Base-by-base conservation (phyloP, 148 eudicot species). In the Amaranthus cruentus region DNA sequence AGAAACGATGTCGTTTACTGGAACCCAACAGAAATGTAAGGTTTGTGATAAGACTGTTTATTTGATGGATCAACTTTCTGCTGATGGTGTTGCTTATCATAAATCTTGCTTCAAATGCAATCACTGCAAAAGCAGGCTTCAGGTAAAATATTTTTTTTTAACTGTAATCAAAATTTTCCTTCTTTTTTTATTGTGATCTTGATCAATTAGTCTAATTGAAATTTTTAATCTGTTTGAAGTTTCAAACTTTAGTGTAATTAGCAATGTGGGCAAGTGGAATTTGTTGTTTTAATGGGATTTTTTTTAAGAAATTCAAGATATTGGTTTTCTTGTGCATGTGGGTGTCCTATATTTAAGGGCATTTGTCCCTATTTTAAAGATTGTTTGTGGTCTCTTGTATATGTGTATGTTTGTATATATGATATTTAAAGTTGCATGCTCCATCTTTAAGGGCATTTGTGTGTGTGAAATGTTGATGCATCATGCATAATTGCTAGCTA, bases 41-140 rank as follows among this genome's bases (percentile, higher is more conserved):
- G 97, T 86, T 50, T 92, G 97, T 60, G 91, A 85, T 69, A 92
- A 92, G 86, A 92, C 97, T 4, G 97, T 92, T 59, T 92, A 92
- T 75, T 75, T 88, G 21, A 85, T 92, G 73, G 97, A 92, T 85
- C 82, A 83, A 54, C 76, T 90, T 56, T 86, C 96, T 63, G 97
- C 95, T 48, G 97, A 92, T 84, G 96, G 96, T 54, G 56, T 80
- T 65, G 48, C 81, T 79, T 92, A 79, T 81, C 97, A 92, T 48
- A 92, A 90, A 69, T 83, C 96, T 55, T 92, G 97, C 84, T 92
- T 92, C 84, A 92, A 84, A 87, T 92, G 97, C 76, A 76, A 79
- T 73, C 96, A 92, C 70, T 92, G 97, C 85, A 90, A 90, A 79
- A 87, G 84, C 62, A 88, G 88, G 47, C 93, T 92, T 72, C 87